Base-by-base conservation (phyloP, 2,329 filamentous ascomycete genomes). In the Huntiella bhutanensis region DNA sequence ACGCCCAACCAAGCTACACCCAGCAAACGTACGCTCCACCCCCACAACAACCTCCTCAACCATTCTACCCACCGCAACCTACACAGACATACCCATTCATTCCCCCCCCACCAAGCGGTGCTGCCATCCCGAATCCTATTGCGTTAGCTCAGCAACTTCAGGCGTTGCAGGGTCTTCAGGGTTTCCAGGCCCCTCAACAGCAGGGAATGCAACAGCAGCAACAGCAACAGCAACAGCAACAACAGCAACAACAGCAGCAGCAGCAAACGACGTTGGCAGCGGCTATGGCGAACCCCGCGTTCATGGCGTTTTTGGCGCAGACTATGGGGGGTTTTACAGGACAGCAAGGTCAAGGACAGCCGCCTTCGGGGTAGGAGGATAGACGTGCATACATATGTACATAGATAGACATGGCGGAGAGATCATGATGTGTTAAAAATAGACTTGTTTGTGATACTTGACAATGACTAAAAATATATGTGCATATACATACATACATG, bases 181-280 rank as follows among this genome's bases (percentile, higher is more conserved):
- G 22, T 7, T 28, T 28, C 22, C 56, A 43, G 16, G 50, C 49
- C 5, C 43, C 37, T 10, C 61, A 59, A 33, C 59, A 61, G 39
- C 60, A 51, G 6, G 55, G 61, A 35, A 46, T 45, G 39, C 57
- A 55, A 49, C 55, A 56, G 3, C 56, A 57, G 37, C 52, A 56
- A 15, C 57, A 54, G 12, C 52, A 52, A 37, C 51, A 54, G 32
- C 52, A 54, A n/a, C 50, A 49, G 19, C 52, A 53, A 16, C 51
- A 41, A 4, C 45, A 46, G 5, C 45, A 47, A 19, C 40, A 42
- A 19, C 17, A n/a, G n/a, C n/a, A n/a, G n/a, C n/a, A n/a, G 5
- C 19, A 22, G 8, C 39, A 37, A 12, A 35, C 41, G 12, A 41
- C 44, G 13, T 34, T 40, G 12, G 44, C 48, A 4, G 36, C 33